Conservation (phyloP, 2,329 filamentous ascomycete genomes). For the Nannizziopsis arthrosporioides region DNA sequence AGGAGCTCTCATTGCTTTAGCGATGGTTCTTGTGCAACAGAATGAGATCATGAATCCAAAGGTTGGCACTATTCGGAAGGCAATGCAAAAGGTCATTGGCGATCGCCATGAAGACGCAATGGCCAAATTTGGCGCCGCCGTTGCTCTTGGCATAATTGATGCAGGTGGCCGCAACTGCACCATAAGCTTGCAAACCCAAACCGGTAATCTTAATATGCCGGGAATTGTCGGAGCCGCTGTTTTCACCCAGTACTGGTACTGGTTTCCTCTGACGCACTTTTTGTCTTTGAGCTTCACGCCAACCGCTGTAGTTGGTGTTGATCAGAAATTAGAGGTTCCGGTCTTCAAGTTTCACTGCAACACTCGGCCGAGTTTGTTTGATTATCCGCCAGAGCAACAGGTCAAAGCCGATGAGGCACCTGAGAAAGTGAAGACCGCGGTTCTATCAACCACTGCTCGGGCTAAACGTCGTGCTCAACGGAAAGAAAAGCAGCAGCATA, state of each 20-base stretch:
- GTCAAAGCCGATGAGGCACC: slow-evolving; percentile 89
- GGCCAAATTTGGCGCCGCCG: slow-evolving; percentile 93
- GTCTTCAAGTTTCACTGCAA: slow-evolving; percentile 94
- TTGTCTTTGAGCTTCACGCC: slow-evolving; percentile 91
- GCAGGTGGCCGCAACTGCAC: slow-evolving; percentile 97
- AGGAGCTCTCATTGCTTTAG: slow-evolving; percentile 81
- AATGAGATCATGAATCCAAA: slow-evolving; percentile 99
- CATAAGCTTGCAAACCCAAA: slow-evolving; percentile 93
- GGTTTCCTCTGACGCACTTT: slow-evolving; percentile 99
- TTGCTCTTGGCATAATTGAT: slow-evolving; percentile 94
- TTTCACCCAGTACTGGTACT: slow-evolving; percentile 99
- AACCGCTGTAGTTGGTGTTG: slow-evolving; percentile 86
- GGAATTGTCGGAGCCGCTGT: slow-evolving; percentile 96
- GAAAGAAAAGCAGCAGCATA: slow-evolving; percentile 78
- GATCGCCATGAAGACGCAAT: slow-evolving; percentile 98
- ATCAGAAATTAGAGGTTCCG: slow-evolving; percentile 85
- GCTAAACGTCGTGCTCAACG: slow-evolving; percentile 89
- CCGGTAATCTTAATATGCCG: slow-evolving; percentile 96
- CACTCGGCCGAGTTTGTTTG: slow-evolving; percentile 86
- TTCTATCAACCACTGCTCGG: slow-evolving; percentile 91
- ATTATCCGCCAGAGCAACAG: slow-evolving; percentile 94
- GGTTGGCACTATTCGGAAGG: slow-evolving; percentile 80
- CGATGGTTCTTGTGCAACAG: slow-evolving; percentile 99
- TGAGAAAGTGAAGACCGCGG: slow-evolving; percentile 86
- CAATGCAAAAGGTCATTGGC: slow-evolving; percentile 81